Evolutionary conservation across 441 rosid species (phyloP), one percentile per base, ranked within the genome.

Genomic region (Euphorbia celastroides): DNA sequence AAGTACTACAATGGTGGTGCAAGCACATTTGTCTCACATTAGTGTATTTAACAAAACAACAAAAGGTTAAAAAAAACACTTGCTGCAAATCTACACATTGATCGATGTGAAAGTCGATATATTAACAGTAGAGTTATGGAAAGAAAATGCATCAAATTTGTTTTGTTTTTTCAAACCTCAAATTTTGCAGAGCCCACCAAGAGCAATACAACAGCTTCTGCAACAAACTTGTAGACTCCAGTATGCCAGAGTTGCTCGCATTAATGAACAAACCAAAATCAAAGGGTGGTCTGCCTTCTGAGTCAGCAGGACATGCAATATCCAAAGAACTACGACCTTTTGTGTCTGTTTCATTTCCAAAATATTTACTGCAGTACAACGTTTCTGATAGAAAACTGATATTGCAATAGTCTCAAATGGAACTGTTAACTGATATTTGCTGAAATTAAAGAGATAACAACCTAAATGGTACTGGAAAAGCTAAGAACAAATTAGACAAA

Each of bases 111-210:
- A n/a, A n/a, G n/a, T n/a, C n/a, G n/a, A n/a, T n/a, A n/a, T n/a
- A n/a, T n/a, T n/a, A n/a, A n/a, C n/a, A n/a, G n/a, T n/a, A n/a
- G n/a, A n/a, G n/a, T n/a, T n/a, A n/a, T n/a, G n/a, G n/a, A n/a
- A n/a, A n/a, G n/a, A n/a, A n/a, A n/a, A n/a, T n/a, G n/a, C n/a
- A n/a, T n/a, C n/a, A n/a, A n/a, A n/a, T n/a, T n/a, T n/a, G n/a
- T n/a, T n/a, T n/a, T n/a, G 50, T 23, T 1, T 19, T n/a, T 7
- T 16, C 42, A 19, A 17, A 90, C 98, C 98, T 93, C 72, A 93
- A 84, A 77, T 83, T 93, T 75, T 77, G 92, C 66, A 92, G 82
- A 54, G 96, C 98, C 96, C 96, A 88, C 93, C 90, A 87, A 62
- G 90, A 88, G 78, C 96, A 88, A 78, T 86, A 85, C 26, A 85